Percentiles rank a stretch among this genome's conserved stretches.
Conservation (phyloP, 2,329 filamentous ascomycete genomes). For the Claviceps sp. region DNA sequence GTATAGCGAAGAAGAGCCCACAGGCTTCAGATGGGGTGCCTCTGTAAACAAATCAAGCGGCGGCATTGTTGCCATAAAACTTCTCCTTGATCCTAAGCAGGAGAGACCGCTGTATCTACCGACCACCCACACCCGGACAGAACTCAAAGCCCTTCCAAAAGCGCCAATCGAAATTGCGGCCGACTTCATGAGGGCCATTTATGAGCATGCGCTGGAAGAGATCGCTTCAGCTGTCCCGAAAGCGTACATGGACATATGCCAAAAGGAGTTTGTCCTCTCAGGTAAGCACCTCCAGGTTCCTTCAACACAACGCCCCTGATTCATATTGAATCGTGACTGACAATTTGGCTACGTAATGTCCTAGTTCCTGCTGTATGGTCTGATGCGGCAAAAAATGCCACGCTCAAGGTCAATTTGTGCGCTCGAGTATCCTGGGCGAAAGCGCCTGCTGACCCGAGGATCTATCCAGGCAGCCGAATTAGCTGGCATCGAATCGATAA, state of each 20-base stretch:
- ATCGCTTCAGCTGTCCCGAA: conserved; percentile 16
- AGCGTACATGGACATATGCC: conserved; percentile 8
- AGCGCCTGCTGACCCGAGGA: background rate
- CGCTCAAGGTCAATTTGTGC: conserved; percentile 12
- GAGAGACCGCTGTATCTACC: conserved; percentile 7
- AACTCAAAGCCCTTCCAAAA: conserved; percentile 8
- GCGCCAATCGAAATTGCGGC: conserved; percentile 6
- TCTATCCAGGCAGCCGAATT: conserved; percentile 20
- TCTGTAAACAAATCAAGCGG: conserved; percentile 1
- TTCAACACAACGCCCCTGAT: background rate
- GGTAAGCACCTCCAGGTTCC: conserved; percentile 12
- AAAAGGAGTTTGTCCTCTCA: conserved; percentile 27
- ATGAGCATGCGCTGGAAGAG: conserved; percentile 21
- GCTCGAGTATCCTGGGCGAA: background rate
- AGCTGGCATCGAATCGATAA: conserved; percentile 27
- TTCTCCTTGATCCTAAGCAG: conserved; percentile 9
- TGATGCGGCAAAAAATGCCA: conserved; percentile 37
- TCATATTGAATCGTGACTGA: background rate
- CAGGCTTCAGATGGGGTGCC: conserved; percentile 22
- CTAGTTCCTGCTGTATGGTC: conserved; percentile 47
- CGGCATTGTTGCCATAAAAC: conserved; percentile 10
- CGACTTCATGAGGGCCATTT: conserved; percentile 5
- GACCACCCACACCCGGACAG: background rate
- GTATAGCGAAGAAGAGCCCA: conserved; percentile 21
- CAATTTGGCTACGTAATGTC: background rate